Evolutionary conservation across 2,329 filamentous ascomycete genomes (phyloP).

Genomic region (Huntiella savannae): DNA sequence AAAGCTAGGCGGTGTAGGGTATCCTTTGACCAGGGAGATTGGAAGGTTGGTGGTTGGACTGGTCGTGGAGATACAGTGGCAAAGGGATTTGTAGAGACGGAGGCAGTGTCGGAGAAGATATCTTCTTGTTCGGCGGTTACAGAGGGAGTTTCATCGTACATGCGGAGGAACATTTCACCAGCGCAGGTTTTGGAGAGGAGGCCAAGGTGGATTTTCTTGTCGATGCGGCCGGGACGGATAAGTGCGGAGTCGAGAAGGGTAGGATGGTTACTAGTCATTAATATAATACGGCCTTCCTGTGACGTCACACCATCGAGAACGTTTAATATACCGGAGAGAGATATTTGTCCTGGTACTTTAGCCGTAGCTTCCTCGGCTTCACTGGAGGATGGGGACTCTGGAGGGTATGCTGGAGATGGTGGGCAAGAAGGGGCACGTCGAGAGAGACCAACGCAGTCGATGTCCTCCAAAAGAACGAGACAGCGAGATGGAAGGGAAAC

Average conservation of each 20-base stretch:
- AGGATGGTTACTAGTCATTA: constrained; percentile 68
- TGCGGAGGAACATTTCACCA: constrained; percentile 37
- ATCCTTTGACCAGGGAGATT: constrained; percentile 1
- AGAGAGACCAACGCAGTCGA: constrained; percentile 14
- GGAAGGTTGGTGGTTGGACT: too few species aligned
- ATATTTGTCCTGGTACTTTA: constrained; percentile 16
- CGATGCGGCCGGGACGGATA: constrained; percentile 54
- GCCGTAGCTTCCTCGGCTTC: constrained; percentile 11
- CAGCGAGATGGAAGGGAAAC: constrained; percentile 13
- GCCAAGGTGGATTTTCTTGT: constrained; percentile 46
- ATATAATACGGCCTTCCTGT: constrained; percentile 58
- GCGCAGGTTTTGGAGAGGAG: constrained; percentile 36
- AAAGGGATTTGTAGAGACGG: background rate
- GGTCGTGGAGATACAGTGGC: background rate
- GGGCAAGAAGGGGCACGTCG: constrained; percentile 6
- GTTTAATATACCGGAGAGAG: constrained; percentile 62
- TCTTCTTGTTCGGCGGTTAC: constrained; percentile 1
- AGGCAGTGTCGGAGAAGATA: constrained; percentile 4
- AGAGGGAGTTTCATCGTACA: constrained; percentile 25
- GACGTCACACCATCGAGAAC: constrained; percentile 67
- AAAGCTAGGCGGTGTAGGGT: constrained; percentile 5
- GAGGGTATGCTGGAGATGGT: constrained; percentile 10
- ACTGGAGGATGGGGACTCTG: background rate
- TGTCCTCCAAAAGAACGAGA: constrained; percentile 16
- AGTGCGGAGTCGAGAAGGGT: constrained; percentile 56